Evolutionary conservation across 176 grass and related monocot genomes (phyloP).

Genomic region (Eleusine indica): DNA sequence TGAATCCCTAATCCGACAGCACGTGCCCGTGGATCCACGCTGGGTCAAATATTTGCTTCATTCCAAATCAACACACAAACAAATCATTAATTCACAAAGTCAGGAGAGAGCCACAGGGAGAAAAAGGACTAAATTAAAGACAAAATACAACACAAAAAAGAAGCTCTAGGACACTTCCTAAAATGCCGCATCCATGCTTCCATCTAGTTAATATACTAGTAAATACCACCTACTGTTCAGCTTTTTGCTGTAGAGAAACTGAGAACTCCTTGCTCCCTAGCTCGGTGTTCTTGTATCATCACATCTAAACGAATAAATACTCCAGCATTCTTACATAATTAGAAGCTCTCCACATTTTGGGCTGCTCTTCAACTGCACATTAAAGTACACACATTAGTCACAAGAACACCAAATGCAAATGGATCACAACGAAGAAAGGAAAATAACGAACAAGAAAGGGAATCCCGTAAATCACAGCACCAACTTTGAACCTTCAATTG

Average conservation of each 20-base stretch:
- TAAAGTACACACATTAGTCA: conserved; percentile 4
- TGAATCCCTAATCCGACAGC: not conserved
- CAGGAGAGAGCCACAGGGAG: conserved; percentile 1
- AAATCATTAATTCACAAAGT: conserved; percentile 35
- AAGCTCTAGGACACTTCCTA: conserved; percentile 84
- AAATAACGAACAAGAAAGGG: not conserved
- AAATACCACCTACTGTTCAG: conserved; percentile 47
- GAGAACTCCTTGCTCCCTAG: conserved; percentile 44
- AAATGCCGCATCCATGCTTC: conserved; percentile 91
- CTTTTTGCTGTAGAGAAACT: conserved; percentile 39
- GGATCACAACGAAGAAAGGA: not conserved
- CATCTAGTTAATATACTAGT: conserved; percentile 60
- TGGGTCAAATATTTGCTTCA: conserved; percentile 52
- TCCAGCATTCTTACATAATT: conserved; percentile 37
- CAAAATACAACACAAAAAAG: conserved; percentile 50
- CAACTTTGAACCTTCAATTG: conserved; percentile 1
- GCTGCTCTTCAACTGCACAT: conserved; percentile 49
- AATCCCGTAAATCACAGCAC: not conserved
- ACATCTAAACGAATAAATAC: conserved; percentile 40
- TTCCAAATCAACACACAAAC: conserved; percentile 46
- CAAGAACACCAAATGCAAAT: not conserved
- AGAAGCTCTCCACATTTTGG: conserved; percentile 41
- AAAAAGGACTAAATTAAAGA: conserved; percentile 36
- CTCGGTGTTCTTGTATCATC: conserved; percentile 40
- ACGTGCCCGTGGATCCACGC: not conserved